Evolutionary conservation across 257 asterid species (phyloP).

Genomic region (Solanum megistacrolobum): DNA sequence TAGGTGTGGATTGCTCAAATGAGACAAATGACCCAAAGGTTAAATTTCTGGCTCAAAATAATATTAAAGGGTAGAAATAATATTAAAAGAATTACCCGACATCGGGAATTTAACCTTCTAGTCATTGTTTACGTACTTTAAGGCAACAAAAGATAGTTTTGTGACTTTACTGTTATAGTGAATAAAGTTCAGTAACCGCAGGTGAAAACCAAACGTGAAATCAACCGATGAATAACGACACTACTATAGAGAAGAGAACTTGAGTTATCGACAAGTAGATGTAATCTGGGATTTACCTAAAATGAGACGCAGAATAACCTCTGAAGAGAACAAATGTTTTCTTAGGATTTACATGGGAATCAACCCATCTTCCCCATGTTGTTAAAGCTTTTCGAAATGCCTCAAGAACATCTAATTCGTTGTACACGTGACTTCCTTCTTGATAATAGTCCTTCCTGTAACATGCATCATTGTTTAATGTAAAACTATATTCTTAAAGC

Average conservation of each 20-base stretch:
- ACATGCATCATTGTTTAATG: not conserved
- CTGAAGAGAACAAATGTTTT: conserved; percentile 57
- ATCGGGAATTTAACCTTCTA: not conserved
- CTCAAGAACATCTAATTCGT: conserved; percentile 43
- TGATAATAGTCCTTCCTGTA: conserved; percentile 75
- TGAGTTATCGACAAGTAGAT: not conserved
- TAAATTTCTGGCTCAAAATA: not conserved
- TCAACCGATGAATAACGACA: not conserved
- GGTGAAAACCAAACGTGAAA: not conserved
- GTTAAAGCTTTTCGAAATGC: conserved; percentile 60
- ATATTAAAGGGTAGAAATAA: too few species aligned
- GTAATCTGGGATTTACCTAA: conserved; percentile 35
- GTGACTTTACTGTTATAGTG: not conserved
- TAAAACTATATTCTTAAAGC: not conserved
- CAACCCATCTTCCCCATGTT: conserved; percentile 69
- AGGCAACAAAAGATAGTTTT: not conserved
- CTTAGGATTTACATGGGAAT: conserved; percentile 36
- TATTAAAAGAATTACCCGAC: not conserved
- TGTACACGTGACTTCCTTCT: conserved; percentile 58
- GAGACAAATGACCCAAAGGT: not conserved
- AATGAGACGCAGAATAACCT: conserved; percentile 65
- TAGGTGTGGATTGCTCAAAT: not conserved
- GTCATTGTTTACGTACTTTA: not conserved
- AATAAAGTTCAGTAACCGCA: not conserved
- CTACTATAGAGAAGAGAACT: not conserved